Evolutionary conservation across 2,329 filamentous ascomycete genomes (phyloP), one percentile per base, ranked within the genome.

Genomic region (Sphaerulina populicola): DNA sequence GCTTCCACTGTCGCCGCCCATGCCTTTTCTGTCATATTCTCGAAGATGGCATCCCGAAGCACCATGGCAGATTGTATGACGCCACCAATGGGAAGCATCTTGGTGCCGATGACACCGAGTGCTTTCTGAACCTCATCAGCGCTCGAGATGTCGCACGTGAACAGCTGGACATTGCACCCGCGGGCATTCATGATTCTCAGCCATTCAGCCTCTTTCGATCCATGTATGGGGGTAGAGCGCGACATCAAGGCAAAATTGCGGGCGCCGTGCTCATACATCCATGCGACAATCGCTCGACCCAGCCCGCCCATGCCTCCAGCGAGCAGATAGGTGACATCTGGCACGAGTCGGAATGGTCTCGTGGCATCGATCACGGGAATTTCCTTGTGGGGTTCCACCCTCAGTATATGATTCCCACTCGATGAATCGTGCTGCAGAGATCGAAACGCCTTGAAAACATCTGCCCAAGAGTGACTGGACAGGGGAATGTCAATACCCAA

Each of bases 21-120:
- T 6, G 52, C 49, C 2, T 60, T 47, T 9, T 49, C 47, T 1
- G 61, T 60, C 62, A 66, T 64, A 6, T 55, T 54, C 5, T 57
- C 52, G 33, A 63, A 60, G 0, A 57, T 39, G 1, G 42, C 23
- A n/a, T 62, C 57, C 37, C 55, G 18, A 4, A 69, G 55, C 2
- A 64, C 60, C 65, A 69, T 69, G 10, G 68, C 63, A 1, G 56
- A 65, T 45, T 75, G 66, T 0, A 64, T 65, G 0, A 75, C 69
- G 11, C 74, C 74, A 0, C 56, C 66, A 27, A 77, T 68, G 0
- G 66, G 61, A 49, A 23, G 57, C 46, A 65, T 51, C 60, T 50
- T 6, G 10, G 4, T 10, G 38, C 38, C 18, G 35, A 53, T 52
- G 46, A 49, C 36, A 11, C 50, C 15, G n/a, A 62, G 57, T 3